Conservation (phyloP, 192 early-diverging fungal genomes). For the Entomortierella parvispora region DNA sequence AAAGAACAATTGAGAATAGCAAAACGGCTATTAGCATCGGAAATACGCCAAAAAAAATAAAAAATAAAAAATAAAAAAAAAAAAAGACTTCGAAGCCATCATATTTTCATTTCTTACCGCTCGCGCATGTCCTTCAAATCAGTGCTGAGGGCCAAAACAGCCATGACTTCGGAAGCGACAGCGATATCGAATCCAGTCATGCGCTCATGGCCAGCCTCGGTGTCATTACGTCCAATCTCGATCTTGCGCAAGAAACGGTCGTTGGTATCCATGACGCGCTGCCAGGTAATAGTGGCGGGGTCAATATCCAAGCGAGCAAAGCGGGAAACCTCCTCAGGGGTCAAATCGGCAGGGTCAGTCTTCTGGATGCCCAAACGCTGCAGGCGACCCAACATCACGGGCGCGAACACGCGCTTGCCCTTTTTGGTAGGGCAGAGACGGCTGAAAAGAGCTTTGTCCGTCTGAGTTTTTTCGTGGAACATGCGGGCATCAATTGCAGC, state of each 20-base stretch:
- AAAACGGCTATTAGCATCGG: background rate
- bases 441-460: slow-evolving; percentile 85
- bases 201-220: slow-evolving; percentile 89
- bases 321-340: slow-evolving; percentile 74
- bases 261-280: slow-evolving; percentile 97
- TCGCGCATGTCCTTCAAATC: slow-evolving; percentile 93
- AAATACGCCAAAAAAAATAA: background rate
- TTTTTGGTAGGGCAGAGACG: slow-evolving; percentile 90
- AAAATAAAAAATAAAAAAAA: background rate
- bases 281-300: slow-evolving; percentile 93
- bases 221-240: slow-evolving; percentile 86
- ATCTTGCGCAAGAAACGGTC: slow-evolving; percentile 96
- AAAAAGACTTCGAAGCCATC: background rate
- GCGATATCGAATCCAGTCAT: slow-evolving; percentile 98
- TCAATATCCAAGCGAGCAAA: slow-evolving; percentile 97
- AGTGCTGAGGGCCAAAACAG: slow-evolving; percentile 93
- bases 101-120: slow-evolving; percentile 43
- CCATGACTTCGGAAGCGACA: slow-evolving; percentile 98
- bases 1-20: background rate
- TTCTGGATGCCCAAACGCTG: slow-evolving; percentile 85
- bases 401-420: slow-evolving; percentile 82
- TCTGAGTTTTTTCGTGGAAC: slow-evolving; percentile 95
- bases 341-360: slow-evolving; percentile 82
- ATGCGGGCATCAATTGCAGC: slow-evolving; percentile 98
- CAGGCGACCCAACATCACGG: slow-evolving; percentile 87